These are phyloP conservation scores for Vaccinium darrowii DNA, from an alignment of 148 eudicot genomes.

Conservation along the genomic window DNA sequence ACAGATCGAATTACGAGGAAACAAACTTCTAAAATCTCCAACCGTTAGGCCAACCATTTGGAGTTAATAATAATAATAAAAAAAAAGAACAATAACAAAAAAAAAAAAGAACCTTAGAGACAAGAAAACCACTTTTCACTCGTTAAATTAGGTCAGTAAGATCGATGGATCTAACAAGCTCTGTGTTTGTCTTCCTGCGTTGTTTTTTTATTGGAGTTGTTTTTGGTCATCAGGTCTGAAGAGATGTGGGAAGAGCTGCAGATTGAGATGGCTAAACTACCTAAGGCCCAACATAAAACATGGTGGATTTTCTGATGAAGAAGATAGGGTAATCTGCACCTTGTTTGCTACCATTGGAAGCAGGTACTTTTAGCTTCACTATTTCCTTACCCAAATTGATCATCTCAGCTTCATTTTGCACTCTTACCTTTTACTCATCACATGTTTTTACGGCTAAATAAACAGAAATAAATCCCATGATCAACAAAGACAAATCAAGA, in stretches of 20 bases:
- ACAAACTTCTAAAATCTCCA: no score
- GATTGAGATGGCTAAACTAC: conserved; percentile 40
- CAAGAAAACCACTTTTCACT: no score
- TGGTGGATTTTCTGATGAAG: conserved; percentile 36
- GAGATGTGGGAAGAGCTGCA: conserved; percentile 41
- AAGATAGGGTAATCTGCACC: conserved; percentile 35
- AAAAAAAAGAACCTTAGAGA: no score
- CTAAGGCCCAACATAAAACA: conserved; percentile 37
- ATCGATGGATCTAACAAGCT: neutral
- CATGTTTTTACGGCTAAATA: no score
- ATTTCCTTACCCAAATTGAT: neutral
- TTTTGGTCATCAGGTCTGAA: conserved; percentile 21
- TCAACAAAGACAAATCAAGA: neutral
- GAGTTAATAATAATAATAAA: no score
- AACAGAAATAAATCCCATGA: neutral
- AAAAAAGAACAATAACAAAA: no score
- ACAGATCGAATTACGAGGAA: no score
- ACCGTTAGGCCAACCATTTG: no score
- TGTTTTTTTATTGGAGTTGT: neutral
- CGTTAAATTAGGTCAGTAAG: no score
- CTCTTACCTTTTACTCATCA: no score
- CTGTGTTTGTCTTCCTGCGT: neutral
- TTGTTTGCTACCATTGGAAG: conserved; percentile 33
- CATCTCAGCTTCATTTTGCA: no score
- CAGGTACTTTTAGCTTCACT: conserved; percentile 21